Conservation (phyloP, 176 grass and related monocot species). For the Zea luxurians region DNA sequence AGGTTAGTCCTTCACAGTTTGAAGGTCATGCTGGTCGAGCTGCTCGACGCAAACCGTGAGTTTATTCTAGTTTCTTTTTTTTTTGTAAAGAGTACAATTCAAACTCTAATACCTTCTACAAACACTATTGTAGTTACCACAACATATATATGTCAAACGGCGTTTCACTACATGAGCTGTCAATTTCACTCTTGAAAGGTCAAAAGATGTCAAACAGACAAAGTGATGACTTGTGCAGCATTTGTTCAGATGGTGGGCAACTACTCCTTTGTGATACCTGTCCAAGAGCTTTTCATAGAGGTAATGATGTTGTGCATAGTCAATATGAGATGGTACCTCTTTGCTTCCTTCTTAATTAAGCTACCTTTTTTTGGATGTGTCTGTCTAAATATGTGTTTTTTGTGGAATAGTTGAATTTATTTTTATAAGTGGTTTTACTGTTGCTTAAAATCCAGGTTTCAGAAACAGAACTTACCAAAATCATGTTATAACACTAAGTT, state of each 20-base stretch:
- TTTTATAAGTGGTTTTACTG: not conserved
- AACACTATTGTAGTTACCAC: conserved; percentile 73
- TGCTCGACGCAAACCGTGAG: conserved; percentile 92
- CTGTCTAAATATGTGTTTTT: conserved; percentile 24
- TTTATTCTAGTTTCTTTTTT: not conserved
- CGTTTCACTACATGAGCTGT: conserved; percentile 92
- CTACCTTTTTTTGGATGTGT: conserved; percentile 1
- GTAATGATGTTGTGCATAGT: conserved; percentile 41
- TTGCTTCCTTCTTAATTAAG: conserved; percentile 6
- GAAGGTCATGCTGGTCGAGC: conserved; percentile 93
- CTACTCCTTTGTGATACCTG: conserved; percentile 94
- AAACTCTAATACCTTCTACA: conserved; percentile 25
- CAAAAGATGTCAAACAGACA: conserved; percentile 59
- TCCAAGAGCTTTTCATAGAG: conserved; percentile 95
- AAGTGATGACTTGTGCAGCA: conserved; percentile 93
- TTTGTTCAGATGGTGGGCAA: conserved; percentile 84
- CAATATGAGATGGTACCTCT: conserved; percentile 2
- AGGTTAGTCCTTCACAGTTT: conserved; percentile 98
- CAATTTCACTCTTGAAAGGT: conserved; percentile 81
- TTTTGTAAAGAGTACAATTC: not conserved
- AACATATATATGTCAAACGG: conserved; percentile 99
- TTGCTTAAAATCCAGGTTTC: conserved; percentile 11
- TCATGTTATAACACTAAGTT: not conserved
- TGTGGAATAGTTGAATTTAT: conserved; percentile 1
- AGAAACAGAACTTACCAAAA: conserved; percentile 7